Base-by-base conservation (phyloP, 176 grass and related monocot genomes). In the Oryza brachyantha region DNA sequence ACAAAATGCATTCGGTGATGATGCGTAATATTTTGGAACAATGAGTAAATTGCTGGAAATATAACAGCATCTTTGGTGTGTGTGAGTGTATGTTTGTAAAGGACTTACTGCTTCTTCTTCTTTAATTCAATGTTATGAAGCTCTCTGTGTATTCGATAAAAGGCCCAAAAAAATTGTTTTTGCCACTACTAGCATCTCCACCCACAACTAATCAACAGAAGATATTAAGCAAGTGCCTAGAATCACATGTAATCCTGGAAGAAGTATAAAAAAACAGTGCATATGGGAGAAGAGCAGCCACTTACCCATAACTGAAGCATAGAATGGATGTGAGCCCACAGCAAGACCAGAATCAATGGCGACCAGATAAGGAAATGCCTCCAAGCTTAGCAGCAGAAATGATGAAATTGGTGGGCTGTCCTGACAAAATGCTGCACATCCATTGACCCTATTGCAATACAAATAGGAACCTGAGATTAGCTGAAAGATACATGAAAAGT, bases 311-410 rank as follows among this genome's bases (percentile, higher is more conserved):
- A 80, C 42, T 43, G 34, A 97, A 83, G 68, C 29, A 34, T 22
- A 97, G 76, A 3, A 70, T 61, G 37, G 93, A 83, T 21, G 39
- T 61, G 88, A 88, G 29, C 88, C 90, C 4, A 52, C 35, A 41
- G 90, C 57, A 77, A 89, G 93, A 75, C 55, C 83, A 14, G 88
- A 72, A 55, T 93, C 93, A 38, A 67, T 43, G 5, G n/a, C n/a
- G n/a, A n/a, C n/a, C n/a, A n/a, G 83, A 82, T 42, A 97, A 41
- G 48, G 77, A 34, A 3, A 97, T 61, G 41, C 64, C 77, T 55
- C 79, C 85, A 74, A 93, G 59, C 85, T 80, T 90, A 19, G 93
- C 85, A 25, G 87, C 87, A 50, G 75, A 84, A 38, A 93, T 74
- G 55, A 93, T 84, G 19, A 88, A 25, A 97, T 81, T 28, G 93